Evolutionary conservation across 2,329 filamentous ascomycete species (phyloP).

Genomic region (Leptographium procerum): DNA sequence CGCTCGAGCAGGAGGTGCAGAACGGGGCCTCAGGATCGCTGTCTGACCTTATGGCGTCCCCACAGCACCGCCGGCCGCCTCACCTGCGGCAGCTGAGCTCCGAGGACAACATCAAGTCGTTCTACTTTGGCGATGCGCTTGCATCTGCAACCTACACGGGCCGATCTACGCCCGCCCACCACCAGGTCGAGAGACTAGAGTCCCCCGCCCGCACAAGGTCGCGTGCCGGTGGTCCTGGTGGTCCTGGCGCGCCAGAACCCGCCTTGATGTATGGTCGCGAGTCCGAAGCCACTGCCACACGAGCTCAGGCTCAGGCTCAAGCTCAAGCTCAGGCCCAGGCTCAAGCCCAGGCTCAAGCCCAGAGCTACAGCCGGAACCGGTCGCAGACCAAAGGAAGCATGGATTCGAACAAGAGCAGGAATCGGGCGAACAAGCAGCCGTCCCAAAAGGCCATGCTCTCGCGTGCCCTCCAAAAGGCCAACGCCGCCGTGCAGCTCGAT

Average conservation of each 20-base stretch:
- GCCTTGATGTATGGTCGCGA: neutral
- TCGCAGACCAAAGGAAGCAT: conserved; percentile 34
- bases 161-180: neutral
- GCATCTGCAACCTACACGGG: neutral
- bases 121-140: conserved; percentile 10
- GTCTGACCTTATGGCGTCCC: neutral
- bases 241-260: neutral
- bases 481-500: conserved; percentile 88
- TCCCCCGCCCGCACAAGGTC: neutral
- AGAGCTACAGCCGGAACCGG: conserved; percentile 33
- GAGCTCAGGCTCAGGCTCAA: neutral
- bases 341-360: neutral
- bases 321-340: neutral
- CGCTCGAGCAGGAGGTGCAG: conserved; percentile 25
- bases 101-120: conserved; percentile 11
- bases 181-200: neutral
- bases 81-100: conserved; percentile 11
- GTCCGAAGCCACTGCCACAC: neutral
- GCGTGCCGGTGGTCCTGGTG: too few relatives aligned
- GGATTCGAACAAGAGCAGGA: conserved; percentile 27
- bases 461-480: conserved; percentile 88
- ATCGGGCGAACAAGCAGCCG: conserved; percentile 32
- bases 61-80: conserved; percentile 1
- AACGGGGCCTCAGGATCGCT: conserved; percentile 9
- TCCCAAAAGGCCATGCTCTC: conserved; percentile 94